Evolutionary conservation across 768 basidiomycete species (phyloP), one percentile per base, ranked within the genome.

Genomic region (Suillus hirtellus): DNA sequence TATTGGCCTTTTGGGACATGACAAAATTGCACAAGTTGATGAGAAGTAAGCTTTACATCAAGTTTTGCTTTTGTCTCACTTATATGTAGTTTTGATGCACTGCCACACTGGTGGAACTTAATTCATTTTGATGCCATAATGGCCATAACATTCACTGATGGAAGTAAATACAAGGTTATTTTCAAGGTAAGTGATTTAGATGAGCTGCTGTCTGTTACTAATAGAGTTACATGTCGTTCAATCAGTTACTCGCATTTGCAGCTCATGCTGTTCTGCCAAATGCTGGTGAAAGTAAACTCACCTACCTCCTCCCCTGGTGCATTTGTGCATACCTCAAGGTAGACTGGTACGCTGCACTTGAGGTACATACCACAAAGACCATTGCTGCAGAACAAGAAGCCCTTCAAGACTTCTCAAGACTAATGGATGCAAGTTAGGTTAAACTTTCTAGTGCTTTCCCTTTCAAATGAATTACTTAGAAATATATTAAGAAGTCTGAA

Each of bases 101-200:
- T 63, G 58, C 63, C 63, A 3, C 19, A 21, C 14, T 63, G 63
- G 63, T 37, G 49, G 6, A 60, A 50, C 24, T 10, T 63, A 58
- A 63, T 60, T 31, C 58, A 63, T 59, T 63, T 60, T n/a, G 15
- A 60, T 1, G 24, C 68, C 1, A 58, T 76, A 11, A 65, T 69
- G 50, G 64, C 66, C 3, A 63, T 73, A 4, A 55, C 72, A 35
- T 79, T 77, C 67, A 66, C 71, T 10, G 78, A 80, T 67, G 76
- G 72, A 2, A 62, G 64, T n/a, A 80, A 80, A 61, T 72, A 69
- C 50, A 74, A 77, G 58, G 77, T 79, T 64, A 69, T 79, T n/a
- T 65, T 69, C 19, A 77, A 76, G 46, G 46, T 46, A 46, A 46
- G 3, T 46, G n/a, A 40, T 40, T 15, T 40, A 15, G 40, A 12